Conservation (phyloP, 2,329 filamentous ascomycete species). For the Paecilomyces variotii region DNA sequence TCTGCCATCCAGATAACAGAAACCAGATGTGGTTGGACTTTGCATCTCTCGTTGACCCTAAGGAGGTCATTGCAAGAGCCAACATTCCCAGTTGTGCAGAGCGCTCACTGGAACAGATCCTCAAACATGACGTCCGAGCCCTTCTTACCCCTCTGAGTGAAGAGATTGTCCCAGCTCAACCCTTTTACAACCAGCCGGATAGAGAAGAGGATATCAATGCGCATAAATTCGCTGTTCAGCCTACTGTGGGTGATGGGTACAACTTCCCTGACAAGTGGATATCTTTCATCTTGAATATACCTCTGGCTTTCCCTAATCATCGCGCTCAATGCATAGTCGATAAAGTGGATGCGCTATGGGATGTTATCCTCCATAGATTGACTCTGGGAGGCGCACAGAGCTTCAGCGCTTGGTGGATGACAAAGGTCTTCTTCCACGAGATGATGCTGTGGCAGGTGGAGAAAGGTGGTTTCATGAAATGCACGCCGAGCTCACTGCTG, state of each 20-base stretch:
- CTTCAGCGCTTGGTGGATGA: slow-evolving; percentile 54
- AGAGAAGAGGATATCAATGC: slow-evolving; percentile 21
- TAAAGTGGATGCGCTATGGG: slow-evolving; percentile 37
- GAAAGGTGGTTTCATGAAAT: slow-evolving; percentile 75
- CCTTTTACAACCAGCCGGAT: slow-evolving; percentile 28
- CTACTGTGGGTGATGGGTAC: slow-evolving; percentile 29
- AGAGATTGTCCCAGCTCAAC: slow-evolving; percentile 18
- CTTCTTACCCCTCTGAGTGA: slow-evolving; percentile 34
- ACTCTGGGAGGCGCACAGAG: slow-evolving; percentile 38
- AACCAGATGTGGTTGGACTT: slow-evolving; percentile 96
- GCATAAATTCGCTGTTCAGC: slow-evolving; percentile 29
- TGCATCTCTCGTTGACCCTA: slow-evolving; percentile 30
- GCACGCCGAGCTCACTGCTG: slow-evolving; percentile 31
- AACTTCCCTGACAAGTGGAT: slow-evolving; percentile 44
- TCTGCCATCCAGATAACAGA: slow-evolving; percentile 79
- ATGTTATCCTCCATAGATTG: slow-evolving; percentile 35
- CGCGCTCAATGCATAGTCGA: slow-evolving; percentile 38
- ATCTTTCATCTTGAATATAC: slow-evolving; percentile 35
- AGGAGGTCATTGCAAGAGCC: slow-evolving; percentile 33
- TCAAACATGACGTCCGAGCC: slow-evolving; percentile 38
- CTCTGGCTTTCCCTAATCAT: slow-evolving; percentile 32
- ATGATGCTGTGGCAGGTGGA: slow-evolving; percentile 87
- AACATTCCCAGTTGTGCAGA: slow-evolving; percentile 34
- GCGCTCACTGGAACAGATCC: slow-evolving; percentile 26
- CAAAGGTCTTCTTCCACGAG: slow-evolving; percentile 92